Conservation (phyloP, 1,139 yeast genomes). For the Sugiyamaella pinicola region DNA sequence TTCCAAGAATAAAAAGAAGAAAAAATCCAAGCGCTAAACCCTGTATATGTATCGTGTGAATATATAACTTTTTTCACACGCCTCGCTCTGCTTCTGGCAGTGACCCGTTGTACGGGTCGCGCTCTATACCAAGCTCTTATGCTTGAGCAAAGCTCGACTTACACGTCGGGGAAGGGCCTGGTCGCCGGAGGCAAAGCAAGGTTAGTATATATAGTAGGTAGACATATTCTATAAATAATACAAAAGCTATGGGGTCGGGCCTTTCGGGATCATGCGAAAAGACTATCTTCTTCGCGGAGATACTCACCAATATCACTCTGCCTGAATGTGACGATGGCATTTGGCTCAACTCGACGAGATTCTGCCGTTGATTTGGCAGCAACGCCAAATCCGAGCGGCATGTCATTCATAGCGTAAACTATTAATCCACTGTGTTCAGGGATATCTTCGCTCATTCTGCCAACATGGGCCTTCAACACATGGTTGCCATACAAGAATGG, state of each 20-base stretch:
- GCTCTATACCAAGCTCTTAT: no score
- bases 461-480: constrained; percentile 93
- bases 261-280: constrained; percentile 79
- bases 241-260: constrained; percentile 11
- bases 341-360: constrained; percentile 85
- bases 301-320: constrained; percentile 98
- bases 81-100: not conserved
- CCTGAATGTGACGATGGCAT: constrained; percentile 91
- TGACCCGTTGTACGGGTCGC: no score
- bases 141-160: not conserved
- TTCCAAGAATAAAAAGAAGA: constrained; percentile 48
- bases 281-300: constrained; percentile 94
- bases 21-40: constrained; percentile 44
- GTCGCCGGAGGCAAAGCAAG: not conserved
- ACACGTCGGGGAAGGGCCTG: not conserved
- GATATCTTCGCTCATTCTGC: constrained; percentile 94
- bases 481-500: constrained; percentile 96
- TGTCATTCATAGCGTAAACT: constrained; percentile 87
- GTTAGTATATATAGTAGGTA: not conserved
- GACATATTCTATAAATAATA: constrained; percentile 8
- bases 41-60: not conserved
- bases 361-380: constrained; percentile 92
- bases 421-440: constrained; percentile 98
- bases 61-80: not conserved
- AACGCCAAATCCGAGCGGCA: constrained; percentile 95